Base-by-base conservation (phyloP, 2,329 filamentous ascomycete genomes). In the Dryadomyces quercivorus region DNA sequence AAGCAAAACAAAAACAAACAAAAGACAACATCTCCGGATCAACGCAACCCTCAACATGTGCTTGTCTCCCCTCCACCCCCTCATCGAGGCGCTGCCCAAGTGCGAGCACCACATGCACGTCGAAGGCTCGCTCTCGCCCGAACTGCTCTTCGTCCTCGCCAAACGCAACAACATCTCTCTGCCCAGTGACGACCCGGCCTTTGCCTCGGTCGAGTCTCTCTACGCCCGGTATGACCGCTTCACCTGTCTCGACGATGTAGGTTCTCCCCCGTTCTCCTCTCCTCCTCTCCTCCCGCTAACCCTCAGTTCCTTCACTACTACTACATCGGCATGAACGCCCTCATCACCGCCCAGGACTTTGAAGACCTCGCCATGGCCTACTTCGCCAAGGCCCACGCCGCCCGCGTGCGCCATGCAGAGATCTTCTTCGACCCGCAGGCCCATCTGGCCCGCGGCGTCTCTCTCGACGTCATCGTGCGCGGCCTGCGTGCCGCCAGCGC, bases 341-440 rank as follows among this genome's bases (percentile, higher is more conserved):
- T 91, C 21, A 70, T 83, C 56, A 75, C 77, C 5, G 70, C 75
- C 18, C 68, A 72, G n/a, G 87, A 91, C 68, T 91, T 87, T 62
- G 83, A 86, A 64, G 78, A 77, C 53, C 74, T 92, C 12, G 85
- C 84, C 5, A 86, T 80, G 72, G 77, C 78, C 58, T 91, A 91
- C 69, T 85, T 90, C 65, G 63, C 72, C 36, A 78, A 76, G 56
- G 86, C 84, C 34, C 74, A 80, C 36, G 69, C 69, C 1, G 81
- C 88, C 58, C 80, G 80, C 42, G 81, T 90, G 1, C 74, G 78
- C 50, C 86, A 91, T 49, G 84, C 84, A 15, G 86, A 91, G 66
- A 76, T 89, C 59, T 91, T 89, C 70, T 90, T 91, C 69, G 87
- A 91, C 65, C 86, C 86, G 1, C 86, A 91, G 67, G 85, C 84